Percentiles rank a stretch among this genome's conserved stretches.
Evolutionary conservation across 202 grass and related monocot species (phyloP).

Genomic region (Saccharum hybrid): DNA sequence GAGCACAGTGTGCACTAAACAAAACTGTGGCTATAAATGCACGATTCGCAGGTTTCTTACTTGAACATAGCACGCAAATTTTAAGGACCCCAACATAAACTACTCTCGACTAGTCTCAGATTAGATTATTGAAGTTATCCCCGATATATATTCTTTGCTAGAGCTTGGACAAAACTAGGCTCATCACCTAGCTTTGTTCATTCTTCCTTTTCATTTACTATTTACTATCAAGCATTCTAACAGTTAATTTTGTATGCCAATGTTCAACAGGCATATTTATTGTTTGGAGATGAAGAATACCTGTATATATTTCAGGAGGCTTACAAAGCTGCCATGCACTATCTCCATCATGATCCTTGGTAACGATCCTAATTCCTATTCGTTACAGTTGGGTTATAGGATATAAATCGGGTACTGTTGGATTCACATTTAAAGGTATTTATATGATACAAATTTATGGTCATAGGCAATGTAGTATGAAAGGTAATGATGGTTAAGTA

Average conservation of each 20-base stretch:
- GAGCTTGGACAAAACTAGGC: constrained; percentile 31
- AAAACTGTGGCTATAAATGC: not conserved
- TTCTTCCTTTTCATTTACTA: constrained; percentile 36
- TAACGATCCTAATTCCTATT: constrained; percentile 42
- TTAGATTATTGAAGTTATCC: constrained; percentile 7
- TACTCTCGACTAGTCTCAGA: not conserved
- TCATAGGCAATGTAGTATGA: not conserved
- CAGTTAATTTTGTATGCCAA: constrained; percentile 34
- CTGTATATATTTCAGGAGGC: constrained; percentile 92
- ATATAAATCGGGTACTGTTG: not conserved
- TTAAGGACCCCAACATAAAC: not conserved
- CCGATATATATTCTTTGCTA: constrained; percentile 21
- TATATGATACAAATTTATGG: not conserved
- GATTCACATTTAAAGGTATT: constrained; percentile 14
- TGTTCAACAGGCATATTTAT: constrained; percentile 85
- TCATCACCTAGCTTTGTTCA: constrained; percentile 18
- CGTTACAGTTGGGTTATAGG: not conserved
- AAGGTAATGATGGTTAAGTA: not conserved
- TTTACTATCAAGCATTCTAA: constrained; percentile 40
- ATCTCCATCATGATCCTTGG: constrained; percentile 97
- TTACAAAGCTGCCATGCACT: constrained; percentile 90
- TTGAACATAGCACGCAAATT: not conserved
- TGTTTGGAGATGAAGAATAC: constrained; percentile 98
- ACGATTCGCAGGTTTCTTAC: not conserved
- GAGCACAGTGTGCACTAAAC: not conserved